A percentile compares a stretch with the other conserved stretches of the same genome.
Conservation (phyloP, 1,284 basidiomycete genomes). For the Naganishia sp. region DNA sequence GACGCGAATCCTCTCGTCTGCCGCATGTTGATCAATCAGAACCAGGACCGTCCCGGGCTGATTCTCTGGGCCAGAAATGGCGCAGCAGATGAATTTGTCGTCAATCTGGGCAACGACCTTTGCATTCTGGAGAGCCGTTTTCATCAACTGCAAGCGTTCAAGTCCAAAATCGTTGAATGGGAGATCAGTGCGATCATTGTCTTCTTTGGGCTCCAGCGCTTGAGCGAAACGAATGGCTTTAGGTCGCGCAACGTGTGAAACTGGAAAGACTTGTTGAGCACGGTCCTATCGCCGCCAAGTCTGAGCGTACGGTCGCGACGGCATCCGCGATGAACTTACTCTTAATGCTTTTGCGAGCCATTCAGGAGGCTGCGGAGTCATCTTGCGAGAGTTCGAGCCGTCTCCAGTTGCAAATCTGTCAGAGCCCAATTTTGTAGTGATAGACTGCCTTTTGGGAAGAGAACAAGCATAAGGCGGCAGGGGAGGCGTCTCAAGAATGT, state of each 20-base stretch:
- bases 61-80: constrained; percentile 41
- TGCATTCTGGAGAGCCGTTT: constrained; percentile 61
- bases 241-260: not conserved
- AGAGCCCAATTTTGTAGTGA: not conserved
- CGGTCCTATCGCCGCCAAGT: not conserved
- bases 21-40: constrained; percentile 92
- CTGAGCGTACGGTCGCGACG: too few relatives aligned
- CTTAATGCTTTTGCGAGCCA: constrained; percentile 9
- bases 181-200: not conserved
- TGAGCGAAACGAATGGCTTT: not conserved
- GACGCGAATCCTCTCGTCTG: constrained; percentile 85
- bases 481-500: too few relatives aligned
- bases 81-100: constrained; percentile 79
- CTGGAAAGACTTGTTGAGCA: constrained; percentile 17
- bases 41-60: constrained; percentile 57
- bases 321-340: not conserved
- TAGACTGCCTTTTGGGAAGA: constrained; percentile 8
- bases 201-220: not conserved
- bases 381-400: too few relatives aligned
- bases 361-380: not conserved
- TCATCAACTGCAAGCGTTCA: constrained; percentile 33
- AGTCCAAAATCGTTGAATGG: constrained; percentile 1
- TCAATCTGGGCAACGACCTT: constrained; percentile 79
- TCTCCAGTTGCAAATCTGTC: not conserved
- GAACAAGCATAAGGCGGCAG: not conserved